phyloP scores from a whole-genome alignment of 129 eudicot genomes.

The Tanacetum coccineum region DNA sequence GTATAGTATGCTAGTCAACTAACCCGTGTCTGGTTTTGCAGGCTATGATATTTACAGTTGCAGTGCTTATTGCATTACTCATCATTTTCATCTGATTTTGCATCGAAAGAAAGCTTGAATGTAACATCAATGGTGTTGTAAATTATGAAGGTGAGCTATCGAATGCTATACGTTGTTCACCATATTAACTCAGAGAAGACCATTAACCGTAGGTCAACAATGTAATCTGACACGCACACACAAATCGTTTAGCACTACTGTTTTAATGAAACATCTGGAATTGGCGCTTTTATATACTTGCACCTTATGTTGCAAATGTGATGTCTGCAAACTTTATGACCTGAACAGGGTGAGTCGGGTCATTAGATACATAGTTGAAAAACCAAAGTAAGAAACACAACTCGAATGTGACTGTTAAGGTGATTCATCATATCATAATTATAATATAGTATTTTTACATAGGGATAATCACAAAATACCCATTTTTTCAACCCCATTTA shows the following conservation, averaged over 20 bases:
- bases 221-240: slow-evolving; percentile 12
- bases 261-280: background rate
- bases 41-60: slow-evolving; percentile 50
- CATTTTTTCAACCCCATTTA: too few relatives aligned
- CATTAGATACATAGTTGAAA: background rate
- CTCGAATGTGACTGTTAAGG: background rate
- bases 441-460: too few relatives aligned
- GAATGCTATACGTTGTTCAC: slow-evolving; percentile 12
- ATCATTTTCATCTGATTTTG: slow-evolving; percentile 36
- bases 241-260: background rate
- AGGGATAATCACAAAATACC: too few relatives aligned
- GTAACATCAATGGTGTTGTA: slow-evolving; percentile 22
- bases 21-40: slow-evolving; percentile 26
- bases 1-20: slow-evolving; percentile 6
- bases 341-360: background rate
- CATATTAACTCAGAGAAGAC: slow-evolving; percentile 13
- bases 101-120: slow-evolving; percentile 4
- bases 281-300: background rate
- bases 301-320: background rate
- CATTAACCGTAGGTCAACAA: slow-evolving; percentile 15
- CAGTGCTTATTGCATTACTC: slow-evolving; percentile 32
- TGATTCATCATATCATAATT: background rate
- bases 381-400: background rate
- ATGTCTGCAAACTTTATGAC: background rate
- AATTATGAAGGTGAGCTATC: slow-evolving; percentile 7